These are phyloP conservation scores for Acanthamoeba castellanii DNA, from an alignment of 208 protist species.

Conservation along the genomic window DNA sequence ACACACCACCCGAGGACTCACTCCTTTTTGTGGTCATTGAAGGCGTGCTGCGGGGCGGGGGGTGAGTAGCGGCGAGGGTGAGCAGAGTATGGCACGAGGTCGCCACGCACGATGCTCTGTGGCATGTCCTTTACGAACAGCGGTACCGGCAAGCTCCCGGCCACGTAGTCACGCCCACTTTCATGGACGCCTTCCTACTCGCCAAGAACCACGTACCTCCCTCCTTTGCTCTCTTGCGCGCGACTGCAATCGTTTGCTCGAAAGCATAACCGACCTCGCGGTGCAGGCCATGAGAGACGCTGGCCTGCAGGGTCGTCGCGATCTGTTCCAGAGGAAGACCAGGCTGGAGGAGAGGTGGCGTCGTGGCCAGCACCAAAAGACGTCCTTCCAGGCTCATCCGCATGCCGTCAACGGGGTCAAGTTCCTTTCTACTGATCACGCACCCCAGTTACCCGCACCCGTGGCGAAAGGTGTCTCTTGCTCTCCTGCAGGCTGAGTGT, in stretches of 20 bases:
- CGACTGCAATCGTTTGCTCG: too few species aligned
- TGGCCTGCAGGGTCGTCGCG: neutral
- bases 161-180: neutral
- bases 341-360: conserved; percentile 20
- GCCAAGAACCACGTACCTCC: neutral
- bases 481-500: neutral
- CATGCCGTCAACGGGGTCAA: neutral
- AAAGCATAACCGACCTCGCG: too few species aligned
- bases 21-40: neutral
- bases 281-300: neutral
- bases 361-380: neutral
- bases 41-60: neutral
- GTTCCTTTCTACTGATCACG: neutral
- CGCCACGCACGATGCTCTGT: neutral
- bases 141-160: neutral
- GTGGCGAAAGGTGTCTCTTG: neutral
- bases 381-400: neutral
- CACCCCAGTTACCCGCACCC: neutral
- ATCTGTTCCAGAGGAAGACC: neutral
- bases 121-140: neutral
- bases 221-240: too few species aligned
- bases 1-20: too few species aligned
- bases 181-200: conserved; percentile 6
- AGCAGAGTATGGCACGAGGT: neutral
- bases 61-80: neutral